Base-by-base conservation (phyloP, 805 yeast species). In the Zygosaccharomyces pseudorouxii region DNA sequence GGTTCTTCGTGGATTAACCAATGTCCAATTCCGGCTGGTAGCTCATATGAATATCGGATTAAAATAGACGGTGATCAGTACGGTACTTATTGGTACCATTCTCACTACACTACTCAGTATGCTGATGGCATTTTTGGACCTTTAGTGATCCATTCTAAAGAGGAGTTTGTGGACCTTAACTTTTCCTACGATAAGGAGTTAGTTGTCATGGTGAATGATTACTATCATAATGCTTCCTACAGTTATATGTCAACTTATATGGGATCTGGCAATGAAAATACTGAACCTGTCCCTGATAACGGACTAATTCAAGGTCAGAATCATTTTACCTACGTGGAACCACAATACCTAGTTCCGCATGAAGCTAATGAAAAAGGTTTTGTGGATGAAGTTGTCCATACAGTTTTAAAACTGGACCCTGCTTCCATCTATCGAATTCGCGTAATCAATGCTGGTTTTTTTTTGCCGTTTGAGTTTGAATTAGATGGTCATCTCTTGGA, bases 21-120 rank as follows among this genome's bases (percentile, higher is more conserved):
- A 53, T 72, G 78, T 45, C 75, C 77, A 2, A 74, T 79, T 25
- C 62, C 64, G 8, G 70, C 74, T 8, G 76, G 76, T 1, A 63
- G 59, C 1, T 48, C 62, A 4, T 77, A 70, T 58, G 64, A 69
- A 2, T 76, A 79, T 55, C 57, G 61, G 33, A 77, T 78, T 52
- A 69, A 66, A 20, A 53, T 69, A 7, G 67, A 63, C 38, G 60
- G 62, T 11, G 51, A 53, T 3, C 79, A 75, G 48, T 66, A 69
- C 48, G 84, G 84, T 0, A 74, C 80, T 0, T 74, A 69, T 47
- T 79, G 83, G 83, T 79, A 78, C 59, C 84, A 79, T 55, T 72
- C 81, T 2, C 83, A 79, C 50, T 71, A 64, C 51, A 58, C 73
- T 10, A 71, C 76, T 1, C 79, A 78, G 52, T 67, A 72, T 47